Base-by-base conservation (phyloP, 2,329 filamentous ascomycete species). In the Claviceps pusilla region DNA sequence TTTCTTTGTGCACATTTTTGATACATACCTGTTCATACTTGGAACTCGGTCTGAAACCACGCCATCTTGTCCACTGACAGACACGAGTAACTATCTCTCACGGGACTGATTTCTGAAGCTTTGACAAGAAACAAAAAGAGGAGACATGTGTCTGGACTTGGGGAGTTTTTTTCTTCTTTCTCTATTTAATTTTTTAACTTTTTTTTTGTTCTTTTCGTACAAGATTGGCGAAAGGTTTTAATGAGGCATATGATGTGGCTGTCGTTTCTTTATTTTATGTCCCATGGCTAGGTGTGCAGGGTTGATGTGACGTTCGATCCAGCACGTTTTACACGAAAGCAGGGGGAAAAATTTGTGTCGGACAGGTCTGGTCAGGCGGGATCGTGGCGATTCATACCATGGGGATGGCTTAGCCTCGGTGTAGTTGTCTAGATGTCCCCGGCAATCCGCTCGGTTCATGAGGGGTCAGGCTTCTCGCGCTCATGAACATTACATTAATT, bases 1-100 rank as follows among this genome's bases (percentile, higher is more conserved):
- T 14, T 29, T 29, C 5, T 46, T 29, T 60, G 56, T 65, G 65
- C 67, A 69, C 67, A 70, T 70, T 63, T 66, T 68, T 69, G 64
- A 65, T 68, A 69, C 64, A 70, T 69, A 71, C 67, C 67, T 66
- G 60, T 63, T 63, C 67, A 63, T 62, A 64, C 62, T 63, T 64
- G 57, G 57, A 59, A 51, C 57, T 59, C 48, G 50, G 58, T 52
- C 42, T 43, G 56, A 46, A 52, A 48, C 59, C 59, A 60, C 60
- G 59, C 59, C 59, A 55, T 61, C 56, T 62, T 62, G 24, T 55
- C 57, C 55, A 55, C 58, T 54, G 57, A 56, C 60, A 59, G 55
- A 33, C 29, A 33, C 46, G 9, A 49, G 46, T 52, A 57, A 55
- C 58, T 52, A 55, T 54, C 55, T 59, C 58, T 54, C 60, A 54